phyloP scores from a whole-genome alignment of 768 basidiomycete genomes.

The Suillus subaureus region DNA sequence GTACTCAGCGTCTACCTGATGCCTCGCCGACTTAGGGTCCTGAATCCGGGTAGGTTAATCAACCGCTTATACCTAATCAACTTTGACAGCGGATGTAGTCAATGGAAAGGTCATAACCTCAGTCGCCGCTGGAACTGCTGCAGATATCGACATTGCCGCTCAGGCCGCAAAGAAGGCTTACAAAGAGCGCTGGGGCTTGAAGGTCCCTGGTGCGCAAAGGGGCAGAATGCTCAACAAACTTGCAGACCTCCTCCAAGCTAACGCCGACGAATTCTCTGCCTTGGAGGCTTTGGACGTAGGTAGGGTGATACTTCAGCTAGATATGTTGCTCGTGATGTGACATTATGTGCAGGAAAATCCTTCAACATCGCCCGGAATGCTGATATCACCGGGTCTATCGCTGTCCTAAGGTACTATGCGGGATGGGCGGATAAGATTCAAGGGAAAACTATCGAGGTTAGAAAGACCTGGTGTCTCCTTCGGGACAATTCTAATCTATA shows the following conservation, averaged over 20 bases:
- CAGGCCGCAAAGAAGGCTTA: constrained; percentile 42
- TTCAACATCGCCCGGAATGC: constrained; percentile 22
- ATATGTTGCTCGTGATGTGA: neutral
- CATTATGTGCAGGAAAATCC: constrained; percentile 41
- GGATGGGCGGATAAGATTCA: constrained; percentile 53
- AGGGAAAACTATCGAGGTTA: constrained; percentile 33
- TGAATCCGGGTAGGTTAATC: constrained; percentile 18
- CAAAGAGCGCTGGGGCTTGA: constrained; percentile 53
- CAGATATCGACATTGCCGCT: constrained; percentile 51
- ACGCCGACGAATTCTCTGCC: constrained; percentile 48
- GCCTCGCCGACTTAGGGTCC: constrained; percentile 12
- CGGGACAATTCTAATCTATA: neutral
- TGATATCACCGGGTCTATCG: constrained; percentile 24
- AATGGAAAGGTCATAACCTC: constrained; percentile 42
- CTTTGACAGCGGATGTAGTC: constrained; percentile 21
- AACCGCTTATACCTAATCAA: neutral
- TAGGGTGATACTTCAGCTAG: constrained; percentile 20
- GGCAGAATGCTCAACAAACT: constrained; percentile 48
- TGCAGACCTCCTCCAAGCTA: constrained; percentile 51
- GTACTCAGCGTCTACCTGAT: neutral
- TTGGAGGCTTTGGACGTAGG: constrained; percentile 54
- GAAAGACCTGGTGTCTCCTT: neutral
- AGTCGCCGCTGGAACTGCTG: constrained; percentile 36
- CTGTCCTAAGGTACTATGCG: constrained; percentile 41
- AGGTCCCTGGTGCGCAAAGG: constrained; percentile 42